These are phyloP conservation scores for Fusarium cyanostomum DNA, from an alignment of 2,329 filamentous ascomycete species.

Conservation along the genomic window DNA sequence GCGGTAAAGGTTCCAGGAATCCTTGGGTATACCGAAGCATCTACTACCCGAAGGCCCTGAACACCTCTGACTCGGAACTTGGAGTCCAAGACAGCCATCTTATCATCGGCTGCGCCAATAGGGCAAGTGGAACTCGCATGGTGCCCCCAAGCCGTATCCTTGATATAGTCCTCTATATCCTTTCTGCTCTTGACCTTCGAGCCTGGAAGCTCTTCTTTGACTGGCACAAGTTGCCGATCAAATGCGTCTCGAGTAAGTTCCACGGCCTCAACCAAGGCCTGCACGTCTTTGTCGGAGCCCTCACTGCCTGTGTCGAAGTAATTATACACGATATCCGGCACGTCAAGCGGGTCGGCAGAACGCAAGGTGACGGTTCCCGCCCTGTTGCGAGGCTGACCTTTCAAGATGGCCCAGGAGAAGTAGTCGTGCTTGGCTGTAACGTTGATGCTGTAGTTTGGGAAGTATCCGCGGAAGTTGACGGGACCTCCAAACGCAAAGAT, in stretches of 20 bases:
- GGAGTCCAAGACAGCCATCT: background rate
- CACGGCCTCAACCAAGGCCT: background rate
- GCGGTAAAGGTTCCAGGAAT: background rate
- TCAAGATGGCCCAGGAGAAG: background rate
- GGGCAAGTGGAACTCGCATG: background rate
- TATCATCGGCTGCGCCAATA: constrained; percentile 1
- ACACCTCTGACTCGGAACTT: constrained; percentile 1
- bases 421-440: background rate
- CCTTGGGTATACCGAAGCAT: background rate
- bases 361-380: background rate
- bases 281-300: background rate
- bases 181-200: background rate
- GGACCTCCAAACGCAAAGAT: background rate
- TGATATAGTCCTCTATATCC: background rate
- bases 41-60: background rate
- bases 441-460: background rate
- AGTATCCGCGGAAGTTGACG: background rate
- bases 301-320: background rate
- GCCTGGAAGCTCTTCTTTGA: background rate
- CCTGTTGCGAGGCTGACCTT: background rate
- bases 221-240: background rate
- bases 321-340: background rate
- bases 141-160: background rate
- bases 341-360: background rate
- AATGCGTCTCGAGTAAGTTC: background rate